These are phyloP conservation scores for Hypoxylon sp. DNA, from an alignment of 2,329 filamentous ascomycete genomes.

Conservation along the genomic window DNA sequence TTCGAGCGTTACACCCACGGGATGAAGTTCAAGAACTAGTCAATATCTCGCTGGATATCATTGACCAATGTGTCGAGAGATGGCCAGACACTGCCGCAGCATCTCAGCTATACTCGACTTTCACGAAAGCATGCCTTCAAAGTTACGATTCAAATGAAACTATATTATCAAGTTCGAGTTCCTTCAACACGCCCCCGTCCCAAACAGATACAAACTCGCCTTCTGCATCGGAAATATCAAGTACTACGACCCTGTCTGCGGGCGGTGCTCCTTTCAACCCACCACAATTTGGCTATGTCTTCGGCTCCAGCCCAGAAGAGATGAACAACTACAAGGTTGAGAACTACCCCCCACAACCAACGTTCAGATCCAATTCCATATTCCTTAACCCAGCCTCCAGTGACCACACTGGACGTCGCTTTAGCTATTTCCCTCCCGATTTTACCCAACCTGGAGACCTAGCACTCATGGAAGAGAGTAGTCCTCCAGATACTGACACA, in stretches of 20 bases:
- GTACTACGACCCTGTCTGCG: constrained; percentile 54
- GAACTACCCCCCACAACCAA: constrained; percentile 63
- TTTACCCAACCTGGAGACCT: constrained; percentile 57
- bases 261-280: constrained; percentile 61
- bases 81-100: constrained; percentile 94
- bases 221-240: constrained; percentile 59
- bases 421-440: constrained; percentile 76
- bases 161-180: constrained; percentile 54
- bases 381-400: constrained; percentile 72
- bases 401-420: constrained; percentile 69
- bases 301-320: constrained; percentile 69
- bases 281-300: constrained; percentile 72
- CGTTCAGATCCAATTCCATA: constrained; percentile 77
- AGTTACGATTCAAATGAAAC: constrained; percentile 79
- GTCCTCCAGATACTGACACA: constrained; percentile 52
- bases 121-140: constrained; percentile 87
- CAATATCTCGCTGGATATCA: constrained; percentile 80
- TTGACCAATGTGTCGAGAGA: constrained; percentile 84
- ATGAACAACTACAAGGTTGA: constrained; percentile 64
- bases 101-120: constrained; percentile 86
- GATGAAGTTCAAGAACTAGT: constrained; percentile 84
- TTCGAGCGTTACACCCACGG: constrained; percentile 79
- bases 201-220: constrained; percentile 66
- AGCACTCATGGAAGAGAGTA: constrained; percentile 50
- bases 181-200: constrained; percentile 63